Percentiles rank a stretch among this genome's conserved stretches.
These are phyloP conservation scores for Biscogniauxia sp. DNA, from an alignment of 2,329 filamentous ascomycete genomes.

Conservation along the genomic window DNA sequence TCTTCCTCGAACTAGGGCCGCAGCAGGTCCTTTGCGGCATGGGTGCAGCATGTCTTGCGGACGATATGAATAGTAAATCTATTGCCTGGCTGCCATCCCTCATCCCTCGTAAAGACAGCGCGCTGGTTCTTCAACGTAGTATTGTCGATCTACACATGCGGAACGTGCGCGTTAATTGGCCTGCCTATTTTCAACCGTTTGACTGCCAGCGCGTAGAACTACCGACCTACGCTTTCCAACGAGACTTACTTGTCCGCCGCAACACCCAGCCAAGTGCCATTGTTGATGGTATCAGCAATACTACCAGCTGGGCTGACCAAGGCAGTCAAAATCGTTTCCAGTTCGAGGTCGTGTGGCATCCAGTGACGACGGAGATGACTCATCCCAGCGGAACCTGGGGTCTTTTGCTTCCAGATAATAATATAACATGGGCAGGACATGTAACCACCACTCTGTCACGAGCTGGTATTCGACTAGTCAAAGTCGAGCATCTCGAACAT, in stretches of 20 bases:
- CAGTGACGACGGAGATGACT: constrained; percentile 5
- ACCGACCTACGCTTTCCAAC: constrained; percentile 34
- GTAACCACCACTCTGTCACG: constrained; percentile 9
- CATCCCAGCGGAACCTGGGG: constrained; percentile 15
- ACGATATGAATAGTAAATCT: constrained; percentile 7
- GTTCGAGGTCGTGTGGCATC: constrained; percentile 20
- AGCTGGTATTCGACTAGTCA: constrained; percentile 11
- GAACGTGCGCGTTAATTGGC: constrained; percentile 30
- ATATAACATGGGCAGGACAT: constrained; percentile 4
- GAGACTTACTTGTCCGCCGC: constrained; percentile 10
- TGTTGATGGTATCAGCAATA: constrained; percentile 1
- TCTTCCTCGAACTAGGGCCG: constrained; percentile 33
- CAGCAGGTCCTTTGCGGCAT: constrained; percentile 28
- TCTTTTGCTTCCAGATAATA: constrained; percentile 8
- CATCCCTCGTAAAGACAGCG: constrained; percentile 11
- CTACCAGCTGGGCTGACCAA: not conserved
- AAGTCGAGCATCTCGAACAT: constrained; percentile 16
- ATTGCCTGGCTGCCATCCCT: constrained; percentile 30
- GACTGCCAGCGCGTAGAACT: constrained; percentile 26
- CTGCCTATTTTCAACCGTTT: constrained; percentile 28
- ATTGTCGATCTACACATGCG: constrained; percentile 26
- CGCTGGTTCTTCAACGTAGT: constrained; percentile 20
- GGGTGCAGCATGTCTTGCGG: constrained; percentile 25
- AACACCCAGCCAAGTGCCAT: not conserved
- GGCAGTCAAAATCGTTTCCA: constrained; percentile 6